Evolutionary conservation across 108 stramenopile species (phyloP), one percentile per base, ranked within the genome.

Genomic region (Fragilariopsis cylindrus): DNA sequence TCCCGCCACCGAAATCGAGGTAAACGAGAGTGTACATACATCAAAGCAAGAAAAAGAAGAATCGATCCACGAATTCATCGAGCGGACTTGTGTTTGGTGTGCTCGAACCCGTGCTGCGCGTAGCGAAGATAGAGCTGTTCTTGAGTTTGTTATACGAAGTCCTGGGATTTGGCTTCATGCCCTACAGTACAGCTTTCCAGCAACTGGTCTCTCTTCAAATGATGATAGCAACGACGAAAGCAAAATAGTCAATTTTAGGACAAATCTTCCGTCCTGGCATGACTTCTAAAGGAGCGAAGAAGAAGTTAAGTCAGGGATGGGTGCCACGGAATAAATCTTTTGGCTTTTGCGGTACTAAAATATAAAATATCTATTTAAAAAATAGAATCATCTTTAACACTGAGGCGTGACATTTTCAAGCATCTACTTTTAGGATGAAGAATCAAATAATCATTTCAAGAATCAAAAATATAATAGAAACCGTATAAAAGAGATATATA

Each of bases 151-250:
- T 52, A 82, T 88, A 40, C 86, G 91, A 47, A 89, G 88, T 69
- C 90, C 75, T 19, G 91, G 90, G 4, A 94, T 94, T 64, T 94
- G 87, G 88, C 73, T 94, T 13, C 93, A 94, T 87, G 93, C 93
- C 3, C 73, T 92, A 50, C 90, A 90, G 49, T 94, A 94, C 65
- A 70, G 43, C 43, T 80, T 80, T 16, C 66, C 72, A 4, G 19
- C 19, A 5, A 60, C 11, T 18, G 4, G 19, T 9, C 4, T 11
- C 3, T 60, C 58, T 3, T 12, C 30, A 12, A 40, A 21, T 21
- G 58, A 4, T 4, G 54, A 74, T 39, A 80, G 75, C 56, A 40
- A 48, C 3, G 45, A 48, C 7, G 70, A 49, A 15, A 69, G 49
- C n/a, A 50, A 46, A 16, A n/a, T 44, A 44, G 19, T 57, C 3